A percentile compares a stretch with the other conserved stretches of the same genome.
Conservation (phyloP, 306 rosid genomes). For the Dalbergia cultrata region DNA sequence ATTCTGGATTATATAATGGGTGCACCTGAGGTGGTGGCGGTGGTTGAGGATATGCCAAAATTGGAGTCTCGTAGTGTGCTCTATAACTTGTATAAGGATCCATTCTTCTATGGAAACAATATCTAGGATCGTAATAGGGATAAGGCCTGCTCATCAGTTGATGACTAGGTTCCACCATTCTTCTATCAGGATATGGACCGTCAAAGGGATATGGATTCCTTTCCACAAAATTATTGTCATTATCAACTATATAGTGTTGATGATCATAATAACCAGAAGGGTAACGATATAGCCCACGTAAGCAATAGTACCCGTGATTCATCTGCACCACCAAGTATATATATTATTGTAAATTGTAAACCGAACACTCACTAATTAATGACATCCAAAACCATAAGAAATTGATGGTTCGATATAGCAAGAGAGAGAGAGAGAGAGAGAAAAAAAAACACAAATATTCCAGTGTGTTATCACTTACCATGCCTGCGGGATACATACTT, state of each 20-base stretch:
- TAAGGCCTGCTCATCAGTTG: background rate
- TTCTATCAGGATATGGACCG: slow-evolving; percentile 44
- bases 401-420: background rate
- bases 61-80: slow-evolving; percentile 31
- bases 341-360: background rate
- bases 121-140: slow-evolving; percentile 28
- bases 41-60: slow-evolving; percentile 40
- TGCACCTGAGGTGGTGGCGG: background rate
- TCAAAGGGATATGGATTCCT: slow-evolving; percentile 47
- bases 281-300: background rate
- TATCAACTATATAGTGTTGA: slow-evolving; percentile 9
- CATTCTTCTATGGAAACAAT: slow-evolving; percentile 24
- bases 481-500: background rate
- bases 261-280: background rate
- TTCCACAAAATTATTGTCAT: slow-evolving; percentile 30
- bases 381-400: background rate
- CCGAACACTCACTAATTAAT: background rate
- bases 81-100: slow-evolving; percentile 38
- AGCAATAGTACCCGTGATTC: background rate
- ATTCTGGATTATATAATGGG: slow-evolving; percentile 35
- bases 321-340: background rate
- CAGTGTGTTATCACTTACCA: slow-evolving; percentile 7
- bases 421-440: background rate
- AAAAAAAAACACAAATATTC: background rate
- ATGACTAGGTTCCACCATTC: slow-evolving; percentile 29